Evolutionary conservation across 331 rosid species (phyloP).

Genomic region (Cydonia oblonga): DNA sequence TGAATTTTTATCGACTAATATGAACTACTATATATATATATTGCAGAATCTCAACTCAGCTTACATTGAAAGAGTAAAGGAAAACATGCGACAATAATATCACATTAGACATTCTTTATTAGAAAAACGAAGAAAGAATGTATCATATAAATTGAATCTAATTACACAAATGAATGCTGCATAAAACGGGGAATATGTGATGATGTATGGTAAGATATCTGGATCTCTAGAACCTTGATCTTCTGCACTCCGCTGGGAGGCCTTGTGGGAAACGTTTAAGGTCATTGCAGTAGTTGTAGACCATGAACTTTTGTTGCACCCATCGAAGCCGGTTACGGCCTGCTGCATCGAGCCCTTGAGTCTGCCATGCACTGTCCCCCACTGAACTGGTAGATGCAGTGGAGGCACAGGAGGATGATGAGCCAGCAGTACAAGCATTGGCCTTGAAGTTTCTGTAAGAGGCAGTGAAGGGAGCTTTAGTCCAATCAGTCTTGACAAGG

Average conservation of each 20-base stretch:
- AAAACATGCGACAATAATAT: neutral
- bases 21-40: neutral
- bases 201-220: neutral
- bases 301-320: conserved; percentile 35
- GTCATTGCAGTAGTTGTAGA: conserved; percentile 30
- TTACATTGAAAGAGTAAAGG: neutral
- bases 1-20: neutral
- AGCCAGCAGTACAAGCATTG: conserved; percentile 31
- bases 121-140: neutral
- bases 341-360: conserved; percentile 20
- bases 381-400: neutral
- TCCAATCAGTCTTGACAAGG: conserved; percentile 50
- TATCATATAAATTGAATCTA: neutral
- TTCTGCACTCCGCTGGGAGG: conserved; percentile 17
- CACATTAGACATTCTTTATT: neutral
- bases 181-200: neutral
- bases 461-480: conserved; percentile 68
- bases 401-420: conserved; percentile 10
- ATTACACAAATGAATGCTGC: neutral
- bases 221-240: conserved; percentile 6
- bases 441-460: conserved; percentile 42
- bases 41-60: neutral
- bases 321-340: conserved; percentile 34
- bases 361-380: conserved; percentile 6
- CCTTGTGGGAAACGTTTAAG: conserved; percentile 17